Evolutionary conservation across 2,329 filamentous ascomycete genomes (phyloP), one percentile per base, ranked within the genome.

Genomic region (Leptosphaerulina australis): DNA sequence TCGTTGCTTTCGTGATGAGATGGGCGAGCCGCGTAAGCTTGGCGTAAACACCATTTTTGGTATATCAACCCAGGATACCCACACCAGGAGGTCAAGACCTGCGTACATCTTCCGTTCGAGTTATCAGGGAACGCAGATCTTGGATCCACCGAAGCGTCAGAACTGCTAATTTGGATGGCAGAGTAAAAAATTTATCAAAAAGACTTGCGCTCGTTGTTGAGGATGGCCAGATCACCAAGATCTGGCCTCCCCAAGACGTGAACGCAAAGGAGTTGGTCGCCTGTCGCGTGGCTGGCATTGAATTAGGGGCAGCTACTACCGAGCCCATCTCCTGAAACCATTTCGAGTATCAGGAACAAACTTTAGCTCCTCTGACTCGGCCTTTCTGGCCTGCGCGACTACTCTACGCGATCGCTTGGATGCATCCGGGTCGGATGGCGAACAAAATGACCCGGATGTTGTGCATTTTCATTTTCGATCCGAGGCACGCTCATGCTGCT

Each of bases 161-260:
- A 61, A 6, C 52, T 79, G 55, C 74, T 72, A 31, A 72, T 74
- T 78, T 44, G 69, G 74, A 11, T 77, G 69, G 66, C 51, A 75
- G 43, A 69, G 68, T 4, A 62, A 57, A 44, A 67, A 50, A 36
- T 49, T 77, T 35, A 67, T 72, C 33, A 75, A 73, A 58, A n/a
- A 60, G 75, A 26, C 55, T 77, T 44, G 70, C 67, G 36, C 54
- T 77, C 49, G 72, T 70, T 8, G 55, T 77, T 18, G 58, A 73
- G 45, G 66, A 75, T 55, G 75, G 74, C 5, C 71, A 62, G 56
- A 66, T 78, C 26, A 53, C 70, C 34, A 73, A 72, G 55, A 68
- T 74, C 14, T 77, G 69, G 64, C 78, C 76, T 66, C 74, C 74
- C 39, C 72, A 75, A 12, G 67, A 75, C 54, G 58, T 67, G 50